A percentile compares a stretch with the other conserved stretches of the same genome.
phyloP scores from a whole-genome alignment of 2,329 filamentous ascomycete species.

The Cladosporium oxysporum region DNA sequence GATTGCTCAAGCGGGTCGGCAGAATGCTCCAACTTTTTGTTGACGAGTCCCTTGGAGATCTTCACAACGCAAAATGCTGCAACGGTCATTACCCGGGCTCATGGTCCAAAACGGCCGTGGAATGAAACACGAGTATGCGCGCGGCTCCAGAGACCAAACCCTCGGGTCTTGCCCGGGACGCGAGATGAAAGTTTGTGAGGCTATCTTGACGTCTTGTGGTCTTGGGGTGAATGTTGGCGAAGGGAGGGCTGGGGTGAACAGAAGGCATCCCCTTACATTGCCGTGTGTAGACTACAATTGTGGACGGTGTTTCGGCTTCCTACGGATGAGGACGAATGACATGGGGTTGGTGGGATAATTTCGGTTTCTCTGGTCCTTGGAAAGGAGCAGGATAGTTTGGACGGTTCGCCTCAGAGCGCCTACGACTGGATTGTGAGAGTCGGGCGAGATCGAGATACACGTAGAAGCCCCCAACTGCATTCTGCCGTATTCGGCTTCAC shows the following conservation, averaged over 20 bases:
- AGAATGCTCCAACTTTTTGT: conserved; percentile 10
- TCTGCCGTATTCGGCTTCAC: not conserved
- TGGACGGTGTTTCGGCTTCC: not conserved
- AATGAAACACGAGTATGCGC: not conserved
- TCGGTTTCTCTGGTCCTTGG: not conserved
- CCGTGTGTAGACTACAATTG: not conserved
- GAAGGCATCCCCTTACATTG: not conserved
- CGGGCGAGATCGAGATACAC: too few relatives aligned
- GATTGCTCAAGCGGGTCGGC: conserved; percentile 10
- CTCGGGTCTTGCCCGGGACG: not conserved
- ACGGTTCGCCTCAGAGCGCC: not conserved
- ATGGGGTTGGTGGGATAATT: not conserved
- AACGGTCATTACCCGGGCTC: too few relatives aligned
- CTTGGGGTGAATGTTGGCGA: not conserved
- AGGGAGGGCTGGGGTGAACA: not conserved
- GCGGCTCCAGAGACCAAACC: not conserved
- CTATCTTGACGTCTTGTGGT: not conserved
- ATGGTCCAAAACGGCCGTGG: not conserved
- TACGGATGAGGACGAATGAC: not conserved
- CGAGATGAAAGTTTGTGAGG: not conserved
- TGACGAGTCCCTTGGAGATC: not conserved
- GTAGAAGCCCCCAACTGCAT: not conserved
- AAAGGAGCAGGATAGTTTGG: not conserved
- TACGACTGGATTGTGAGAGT: too few relatives aligned
- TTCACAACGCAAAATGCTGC: not conserved